Evolutionary conservation across 495 filamentous ascomycete genomes (phyloP).

Genomic region (Trichoderma virens): DNA sequence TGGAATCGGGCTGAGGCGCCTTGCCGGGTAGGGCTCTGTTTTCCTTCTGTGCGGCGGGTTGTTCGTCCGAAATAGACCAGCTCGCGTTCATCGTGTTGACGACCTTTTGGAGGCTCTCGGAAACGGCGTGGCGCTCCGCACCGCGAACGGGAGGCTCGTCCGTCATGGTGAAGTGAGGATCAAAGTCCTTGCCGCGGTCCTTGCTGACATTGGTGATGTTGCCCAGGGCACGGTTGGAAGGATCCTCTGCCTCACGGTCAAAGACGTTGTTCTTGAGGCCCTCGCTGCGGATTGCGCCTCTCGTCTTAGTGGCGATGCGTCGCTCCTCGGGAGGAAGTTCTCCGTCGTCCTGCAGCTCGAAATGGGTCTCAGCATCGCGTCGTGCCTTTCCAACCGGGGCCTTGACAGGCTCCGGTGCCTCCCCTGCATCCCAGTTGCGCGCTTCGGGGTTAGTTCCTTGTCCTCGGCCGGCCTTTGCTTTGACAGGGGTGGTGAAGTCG

Average conservation of each 20-base stretch:
- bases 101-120: constrained; percentile 49
- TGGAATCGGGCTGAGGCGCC: constrained; percentile 9
- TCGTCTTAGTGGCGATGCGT: constrained; percentile 27
- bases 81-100: constrained; percentile 61
- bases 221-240: constrained; percentile 41
- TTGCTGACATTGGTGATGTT: constrained; percentile 54
- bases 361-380: constrained; percentile 72
- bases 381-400: constrained; percentile 58
- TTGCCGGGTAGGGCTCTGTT: constrained; percentile 25
- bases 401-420: constrained; percentile 49
- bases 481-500: constrained; percentile 75
- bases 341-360: constrained; percentile 55
- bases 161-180: constrained; percentile 59
- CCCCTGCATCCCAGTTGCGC: constrained; percentile 54
- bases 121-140: constrained; percentile 22
- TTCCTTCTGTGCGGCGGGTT: constrained; percentile 44
- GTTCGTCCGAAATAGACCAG: constrained; percentile 57
- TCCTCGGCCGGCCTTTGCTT: constrained; percentile 42
- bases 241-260: constrained; percentile 16
- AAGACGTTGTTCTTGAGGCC: constrained; percentile 67
- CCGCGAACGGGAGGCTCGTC: constrained; percentile 48
- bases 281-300: constrained; percentile 49
- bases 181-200: constrained; percentile 65
- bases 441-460: constrained; percentile 32
- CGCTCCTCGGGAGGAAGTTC: constrained; percentile 19